Conservation (phyloP, 2,329 filamentous ascomycete genomes). For the Domatiomyces globalis region DNA sequence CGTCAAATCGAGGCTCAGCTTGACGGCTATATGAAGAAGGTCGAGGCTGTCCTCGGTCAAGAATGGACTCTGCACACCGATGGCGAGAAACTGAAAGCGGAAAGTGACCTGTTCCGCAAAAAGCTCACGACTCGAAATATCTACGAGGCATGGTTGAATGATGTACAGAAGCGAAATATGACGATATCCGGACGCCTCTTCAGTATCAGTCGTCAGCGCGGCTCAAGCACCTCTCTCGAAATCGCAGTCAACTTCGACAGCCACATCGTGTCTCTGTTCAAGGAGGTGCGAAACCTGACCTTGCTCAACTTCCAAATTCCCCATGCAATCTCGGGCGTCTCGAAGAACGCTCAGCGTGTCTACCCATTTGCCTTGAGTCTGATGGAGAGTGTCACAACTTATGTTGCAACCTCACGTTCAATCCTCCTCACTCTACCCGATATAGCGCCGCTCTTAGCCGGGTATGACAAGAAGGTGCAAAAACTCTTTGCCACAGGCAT, state of each 20-base stretch:
- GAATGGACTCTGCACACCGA: constrained; percentile 93
- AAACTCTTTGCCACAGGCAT: constrained; percentile 71
- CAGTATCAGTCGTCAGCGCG: constrained; percentile 71
- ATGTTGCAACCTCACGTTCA: constrained; percentile 72
- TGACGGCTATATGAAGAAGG: constrained; percentile 93
- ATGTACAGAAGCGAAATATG: constrained; percentile 76
- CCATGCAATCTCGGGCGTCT: constrained; percentile 85
- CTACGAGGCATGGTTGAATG: constrained; percentile 87
- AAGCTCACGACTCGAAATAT: constrained; percentile 90
- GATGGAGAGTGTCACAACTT: constrained; percentile 96
- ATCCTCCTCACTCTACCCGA: constrained; percentile 72
- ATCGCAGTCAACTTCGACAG: constrained; percentile 91
- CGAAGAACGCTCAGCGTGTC: constrained; percentile 96
- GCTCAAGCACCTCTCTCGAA: constrained; percentile 79
- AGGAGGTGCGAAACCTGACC: constrained; percentile 88
- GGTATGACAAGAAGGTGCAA: constrained; percentile 85
- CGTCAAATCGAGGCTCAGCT: constrained; percentile 93
- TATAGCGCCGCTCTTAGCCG: constrained; percentile 73
- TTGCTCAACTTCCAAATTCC: constrained; percentile 94
- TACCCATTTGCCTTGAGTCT: constrained; percentile 96
- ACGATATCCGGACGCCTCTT: constrained; percentile 88
- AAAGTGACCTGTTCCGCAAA: constrained; percentile 86
- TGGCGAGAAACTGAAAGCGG: constrained; percentile 80
- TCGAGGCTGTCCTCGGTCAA: constrained; percentile 90
- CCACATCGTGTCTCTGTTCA: constrained; percentile 95